phyloP scores from a whole-genome alignment of 2,329 filamentous ascomycete species.

The Aspergillus fijiensis region DNA sequence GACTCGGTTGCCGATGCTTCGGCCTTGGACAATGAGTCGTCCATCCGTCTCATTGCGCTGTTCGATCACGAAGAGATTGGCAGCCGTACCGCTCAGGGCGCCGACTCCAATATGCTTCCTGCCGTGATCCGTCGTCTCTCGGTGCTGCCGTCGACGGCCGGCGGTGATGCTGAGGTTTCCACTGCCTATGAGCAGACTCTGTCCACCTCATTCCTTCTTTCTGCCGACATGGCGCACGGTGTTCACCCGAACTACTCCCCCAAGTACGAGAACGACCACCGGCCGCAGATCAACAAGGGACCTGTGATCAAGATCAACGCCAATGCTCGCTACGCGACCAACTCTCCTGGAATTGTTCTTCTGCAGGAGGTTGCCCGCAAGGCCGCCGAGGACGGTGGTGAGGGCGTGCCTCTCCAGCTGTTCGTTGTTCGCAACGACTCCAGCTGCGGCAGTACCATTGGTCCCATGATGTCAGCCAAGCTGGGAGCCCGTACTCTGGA shows the following conservation, averaged over 20 bases:
- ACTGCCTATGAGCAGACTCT: constrained; percentile 94
- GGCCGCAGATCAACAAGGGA: constrained; percentile 93
- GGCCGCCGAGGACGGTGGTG: constrained; percentile 53
- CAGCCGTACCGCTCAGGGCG: constrained; percentile 86
- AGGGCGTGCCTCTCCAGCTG: constrained; percentile 82
- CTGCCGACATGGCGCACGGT: constrained; percentile 95
- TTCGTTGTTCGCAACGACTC: constrained; percentile 97
- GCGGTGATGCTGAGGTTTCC: constrained; percentile 60
- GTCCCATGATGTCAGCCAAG: constrained; percentile 88
- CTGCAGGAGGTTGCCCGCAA: constrained; percentile 80
- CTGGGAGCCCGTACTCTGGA: constrained; percentile 87
- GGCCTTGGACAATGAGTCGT: constrained; percentile 71
- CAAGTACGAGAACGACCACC: constrained; percentile 90
- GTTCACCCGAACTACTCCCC: constrained; percentile 91
- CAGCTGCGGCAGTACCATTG: constrained; percentile 92
- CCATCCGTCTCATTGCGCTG: constrained; percentile 86
- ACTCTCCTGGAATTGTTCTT: constrained; percentile 90
- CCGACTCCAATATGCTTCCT: constrained; percentile 87
- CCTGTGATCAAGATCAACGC: constrained; percentile 98
- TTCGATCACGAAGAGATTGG: constrained; percentile 99
- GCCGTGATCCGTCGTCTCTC: constrained; percentile 83
- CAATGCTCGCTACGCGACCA: constrained; percentile 94
- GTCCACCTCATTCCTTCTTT: constrained; percentile 86
- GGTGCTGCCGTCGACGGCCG: constrained; percentile 65
- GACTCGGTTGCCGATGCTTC: constrained; percentile 66